Conservation (phyloP, 495 filamentous ascomycete species). For the Platismatia glauca region DNA sequence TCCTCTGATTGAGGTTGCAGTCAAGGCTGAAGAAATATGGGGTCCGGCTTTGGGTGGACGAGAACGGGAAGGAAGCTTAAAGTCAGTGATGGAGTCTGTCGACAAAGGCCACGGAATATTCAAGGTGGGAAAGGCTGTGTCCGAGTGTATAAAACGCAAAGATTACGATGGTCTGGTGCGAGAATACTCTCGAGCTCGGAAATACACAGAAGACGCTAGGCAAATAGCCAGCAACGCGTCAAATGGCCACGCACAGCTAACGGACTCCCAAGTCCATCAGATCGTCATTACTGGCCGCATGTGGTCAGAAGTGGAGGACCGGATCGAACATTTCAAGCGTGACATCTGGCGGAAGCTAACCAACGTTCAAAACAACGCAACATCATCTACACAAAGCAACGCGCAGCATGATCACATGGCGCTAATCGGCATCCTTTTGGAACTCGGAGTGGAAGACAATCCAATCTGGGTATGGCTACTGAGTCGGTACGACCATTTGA, state of each 20-base stretch:
- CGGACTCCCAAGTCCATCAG: conserved; percentile 70
- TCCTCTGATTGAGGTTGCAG: conserved; percentile 76
- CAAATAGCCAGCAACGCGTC: conserved; percentile 46
- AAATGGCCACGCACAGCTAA: conserved; percentile 39
- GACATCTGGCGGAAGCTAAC: conserved; percentile 77
- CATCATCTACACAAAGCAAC: conserved; percentile 39
- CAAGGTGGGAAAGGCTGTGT: conserved; percentile 65
- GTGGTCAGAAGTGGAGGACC: conserved; percentile 83
- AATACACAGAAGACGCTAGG: conserved; percentile 64
- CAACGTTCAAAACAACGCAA: conserved; percentile 41
- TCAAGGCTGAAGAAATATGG: conserved; percentile 95
- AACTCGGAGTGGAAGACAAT: conserved; percentile 89
- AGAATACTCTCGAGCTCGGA: conserved; percentile 70
- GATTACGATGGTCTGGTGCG: conserved; percentile 84
- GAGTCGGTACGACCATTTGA: conserved; percentile 79
- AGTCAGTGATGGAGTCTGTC: conserved; percentile 60
- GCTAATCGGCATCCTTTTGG: conserved; percentile 74
- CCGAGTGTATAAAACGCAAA: conserved; percentile 76
- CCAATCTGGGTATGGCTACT: conserved; percentile 93
- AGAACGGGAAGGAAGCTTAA: conserved; percentile 82
- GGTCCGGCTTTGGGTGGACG: conserved; percentile 85
- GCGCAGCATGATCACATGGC: conserved; percentile 79
- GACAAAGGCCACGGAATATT: conserved; percentile 73
- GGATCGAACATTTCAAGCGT: conserved; percentile 75
- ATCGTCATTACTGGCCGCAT: conserved; percentile 86